Percentiles rank a stretch among this genome's conserved stretches.
Evolutionary conservation across 805 yeast genomes (phyloP).

Genomic region (Metschnikowia lachancei): DNA sequence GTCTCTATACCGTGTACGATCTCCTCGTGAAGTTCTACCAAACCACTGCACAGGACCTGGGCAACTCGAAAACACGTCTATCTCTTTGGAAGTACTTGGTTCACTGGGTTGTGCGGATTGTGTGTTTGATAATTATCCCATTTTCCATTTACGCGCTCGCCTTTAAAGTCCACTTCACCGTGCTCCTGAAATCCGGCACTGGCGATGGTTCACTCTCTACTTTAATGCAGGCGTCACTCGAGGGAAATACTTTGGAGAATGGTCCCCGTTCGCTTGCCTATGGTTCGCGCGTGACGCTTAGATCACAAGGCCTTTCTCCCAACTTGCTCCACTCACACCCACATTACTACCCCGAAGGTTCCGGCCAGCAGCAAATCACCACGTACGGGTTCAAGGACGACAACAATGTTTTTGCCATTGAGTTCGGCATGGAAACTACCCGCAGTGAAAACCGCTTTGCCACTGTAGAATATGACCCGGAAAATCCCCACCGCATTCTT

Average conservation of each 20-base stretch:
- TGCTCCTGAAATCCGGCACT: slow-evolving; percentile 79
- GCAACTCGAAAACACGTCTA: slow-evolving; percentile 6
- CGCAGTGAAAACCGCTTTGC: slow-evolving; percentile 27
- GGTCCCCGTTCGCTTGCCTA: slow-evolving; percentile 67
- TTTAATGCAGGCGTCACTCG: slow-evolving; percentile 81
- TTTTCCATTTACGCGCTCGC: slow-evolving; percentile 61
- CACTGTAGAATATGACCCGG: slow-evolving; percentile 26
- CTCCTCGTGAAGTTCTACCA: slow-evolving; percentile 46
- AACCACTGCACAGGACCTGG: slow-evolving; percentile 1
- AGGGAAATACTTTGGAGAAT: slow-evolving; percentile 58
- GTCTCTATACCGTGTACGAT: slow-evolving; percentile 56
- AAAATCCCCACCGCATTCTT: slow-evolving; percentile 21
- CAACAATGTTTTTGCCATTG: slow-evolving; percentile 21
- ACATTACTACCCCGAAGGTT: slow-evolving; percentile 85
- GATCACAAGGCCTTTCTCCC: slow-evolving; percentile 70
- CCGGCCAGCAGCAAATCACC: slow-evolving; percentile 91
- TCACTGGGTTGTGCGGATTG: slow-evolving; percentile 74
- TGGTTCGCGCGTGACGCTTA: slow-evolving; percentile 61
- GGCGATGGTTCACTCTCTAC: slow-evolving; percentile 93
- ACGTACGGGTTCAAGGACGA: slow-evolving; percentile 79
- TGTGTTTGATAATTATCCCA: slow-evolving; percentile 70
- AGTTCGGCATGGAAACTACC: slow-evolving; percentile 44
- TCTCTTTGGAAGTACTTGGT: slow-evolving; percentile 30
- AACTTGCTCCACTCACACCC: slow-evolving; percentile 84
- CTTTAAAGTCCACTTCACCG: slow-evolving; percentile 77